Percentiles rank a stretch among this genome's conserved stretches.
Conservation (phyloP, 1,284 basidiomycete species). For the Omphalotus olearius region DNA sequence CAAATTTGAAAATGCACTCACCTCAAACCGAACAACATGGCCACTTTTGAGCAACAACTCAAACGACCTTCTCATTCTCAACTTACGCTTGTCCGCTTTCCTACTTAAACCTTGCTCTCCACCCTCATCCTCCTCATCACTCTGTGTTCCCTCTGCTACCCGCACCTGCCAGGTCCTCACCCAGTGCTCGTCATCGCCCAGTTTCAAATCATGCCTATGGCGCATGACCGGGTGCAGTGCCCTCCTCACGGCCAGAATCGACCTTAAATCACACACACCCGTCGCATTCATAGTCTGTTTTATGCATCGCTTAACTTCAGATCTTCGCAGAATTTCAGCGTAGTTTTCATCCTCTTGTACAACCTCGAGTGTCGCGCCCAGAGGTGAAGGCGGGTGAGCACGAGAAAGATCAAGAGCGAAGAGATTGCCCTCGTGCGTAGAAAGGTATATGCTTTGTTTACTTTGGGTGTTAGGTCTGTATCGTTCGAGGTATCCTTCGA, state of each 20-base stretch:
- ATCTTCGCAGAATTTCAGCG: slow-evolving; percentile 37
- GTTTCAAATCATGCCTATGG: slow-evolving; percentile 29
- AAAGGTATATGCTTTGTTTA: slow-evolving; percentile 64
- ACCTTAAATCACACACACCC: slow-evolving; percentile 66
- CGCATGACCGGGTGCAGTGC: slow-evolving; percentile 47
- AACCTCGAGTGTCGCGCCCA: slow-evolving; percentile 38
- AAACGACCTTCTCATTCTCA: slow-evolving; percentile 68
- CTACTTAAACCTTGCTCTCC: slow-evolving; percentile 56
- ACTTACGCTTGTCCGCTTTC: slow-evolving; percentile 37
- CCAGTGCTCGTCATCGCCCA: slow-evolving; percentile 32
- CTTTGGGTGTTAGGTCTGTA: slow-evolving; percentile 59
- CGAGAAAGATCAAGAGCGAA: slow-evolving; percentile 53
- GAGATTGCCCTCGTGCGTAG: slow-evolving; percentile 69
- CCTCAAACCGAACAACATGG: slow-evolving; percentile 72
- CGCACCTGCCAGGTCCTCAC: slow-evolving; percentile 32
- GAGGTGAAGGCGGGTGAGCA: slow-evolving; percentile 68
- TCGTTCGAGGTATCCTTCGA: slow-evolving; percentile 80
- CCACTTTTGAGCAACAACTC: slow-evolving; percentile 73
- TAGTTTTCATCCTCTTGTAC: slow-evolving; percentile 23
- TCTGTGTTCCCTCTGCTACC: slow-evolving; percentile 11
- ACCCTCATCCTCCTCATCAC: slow-evolving; percentile 50
- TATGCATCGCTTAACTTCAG: slow-evolving; percentile 59
- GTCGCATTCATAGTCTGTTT: slow-evolving; percentile 64
- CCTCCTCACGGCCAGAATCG: slow-evolving; percentile 59
- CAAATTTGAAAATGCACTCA: slow-evolving; percentile 23